A percentile compares a stretch with the other conserved stretches of the same genome.
Conservation (phyloP, 2,329 filamentous ascomycete genomes). For the Thelonectria blattea region DNA sequence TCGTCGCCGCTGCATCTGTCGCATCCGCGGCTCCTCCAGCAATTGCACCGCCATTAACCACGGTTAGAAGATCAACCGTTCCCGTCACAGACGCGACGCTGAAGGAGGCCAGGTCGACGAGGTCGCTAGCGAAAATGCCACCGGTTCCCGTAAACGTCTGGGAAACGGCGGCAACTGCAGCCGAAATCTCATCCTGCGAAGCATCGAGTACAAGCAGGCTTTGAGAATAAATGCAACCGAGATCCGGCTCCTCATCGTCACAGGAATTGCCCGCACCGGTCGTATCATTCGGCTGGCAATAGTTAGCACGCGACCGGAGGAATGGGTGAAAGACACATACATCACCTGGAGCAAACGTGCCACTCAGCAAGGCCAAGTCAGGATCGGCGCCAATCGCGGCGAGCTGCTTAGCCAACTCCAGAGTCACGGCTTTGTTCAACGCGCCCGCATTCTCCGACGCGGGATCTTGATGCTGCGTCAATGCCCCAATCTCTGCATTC, state of each 20-base stretch:
- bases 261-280: conserved; percentile 49
- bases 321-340: conserved; percentile 42
- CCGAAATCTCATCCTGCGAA: conserved; percentile 56
- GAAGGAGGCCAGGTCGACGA: conserved; percentile 25
- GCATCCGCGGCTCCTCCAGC: conserved; percentile 5
- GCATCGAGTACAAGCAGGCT: conserved; percentile 61
- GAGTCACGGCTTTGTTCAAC: conserved; percentile 66
- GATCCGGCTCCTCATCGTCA: conserved; percentile 52
- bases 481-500: conserved; percentile 69
- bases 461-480: conserved; percentile 72
- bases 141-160: conserved; percentile 43
- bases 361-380: conserved; percentile 63
- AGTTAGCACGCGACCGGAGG: background rate
- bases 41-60: conserved; percentile 16
- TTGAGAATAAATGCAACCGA: conserved; percentile 61
- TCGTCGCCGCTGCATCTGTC: background rate
- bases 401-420: conserved; percentile 65
- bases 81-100: conserved; percentile 23
- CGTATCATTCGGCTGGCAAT: conserved; percentile 11
- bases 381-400: conserved; percentile 67
- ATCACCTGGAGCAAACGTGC: conserved; percentile 67
- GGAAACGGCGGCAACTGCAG: conserved; percentile 51
- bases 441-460: conserved; percentile 62
- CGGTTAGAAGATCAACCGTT: conserved; percentile 19
- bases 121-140: conserved; percentile 31